These are phyloP conservation scores for Trichoderma sp. DNA, from an alignment of 2,329 filamentous ascomycete species.

Conservation along the genomic window DNA sequence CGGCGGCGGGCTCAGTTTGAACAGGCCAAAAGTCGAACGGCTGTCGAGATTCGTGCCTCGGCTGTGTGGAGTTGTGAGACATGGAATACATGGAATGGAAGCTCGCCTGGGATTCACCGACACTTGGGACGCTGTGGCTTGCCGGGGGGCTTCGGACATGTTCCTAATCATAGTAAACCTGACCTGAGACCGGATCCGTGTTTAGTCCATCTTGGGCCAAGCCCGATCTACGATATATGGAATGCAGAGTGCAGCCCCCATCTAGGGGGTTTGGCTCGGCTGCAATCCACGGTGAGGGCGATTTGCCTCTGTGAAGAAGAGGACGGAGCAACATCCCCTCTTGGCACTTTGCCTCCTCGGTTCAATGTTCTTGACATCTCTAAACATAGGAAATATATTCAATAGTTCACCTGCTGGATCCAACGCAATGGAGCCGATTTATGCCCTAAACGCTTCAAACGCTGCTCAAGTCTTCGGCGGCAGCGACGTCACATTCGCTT, in stretches of 20 bases:
- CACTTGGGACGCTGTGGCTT: not conserved
- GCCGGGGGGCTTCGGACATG: not conserved
- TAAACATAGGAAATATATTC: not conserved
- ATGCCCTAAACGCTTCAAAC: not conserved
- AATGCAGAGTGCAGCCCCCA: not conserved
- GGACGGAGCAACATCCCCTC: not conserved
- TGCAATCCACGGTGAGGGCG: not conserved
- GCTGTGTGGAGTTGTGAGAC: not conserved
- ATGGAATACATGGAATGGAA: not conserved
- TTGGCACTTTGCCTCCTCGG: not conserved
- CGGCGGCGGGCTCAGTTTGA: not conserved
- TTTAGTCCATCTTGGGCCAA: constrained; percentile 5
- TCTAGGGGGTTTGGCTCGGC: not conserved
- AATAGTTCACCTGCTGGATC: not conserved
- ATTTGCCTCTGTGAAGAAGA: not conserved
- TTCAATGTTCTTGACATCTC: not conserved
- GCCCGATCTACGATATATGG: constrained; percentile 6
- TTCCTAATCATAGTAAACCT: not conserved
- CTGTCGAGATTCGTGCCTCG: constrained; percentile 5
- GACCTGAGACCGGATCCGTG: not conserved
- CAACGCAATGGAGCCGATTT: not conserved
- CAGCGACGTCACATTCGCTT: not conserved
- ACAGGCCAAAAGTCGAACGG: not conserved
- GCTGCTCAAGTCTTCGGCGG: not conserved
- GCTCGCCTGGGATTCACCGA: not conserved